phyloP scores from a whole-genome alignment of 441 rosid genomes.

The Eutrema salsugineum region DNA sequence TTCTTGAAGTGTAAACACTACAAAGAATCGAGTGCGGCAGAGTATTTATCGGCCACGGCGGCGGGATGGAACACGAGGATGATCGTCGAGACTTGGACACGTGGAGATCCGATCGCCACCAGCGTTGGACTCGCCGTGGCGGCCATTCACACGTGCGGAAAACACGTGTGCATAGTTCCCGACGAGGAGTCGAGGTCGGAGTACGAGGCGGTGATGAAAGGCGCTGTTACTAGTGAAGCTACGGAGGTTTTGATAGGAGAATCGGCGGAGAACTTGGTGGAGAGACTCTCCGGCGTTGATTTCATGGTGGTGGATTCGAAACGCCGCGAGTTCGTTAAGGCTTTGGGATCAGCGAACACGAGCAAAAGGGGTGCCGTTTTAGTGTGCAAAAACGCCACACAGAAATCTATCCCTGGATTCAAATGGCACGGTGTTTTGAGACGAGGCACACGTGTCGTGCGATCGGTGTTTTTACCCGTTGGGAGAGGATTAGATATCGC shows the following conservation, averaged over 20 bases:
- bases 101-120: slow-evolving; percentile 53
- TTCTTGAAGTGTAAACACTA: slow-evolving; percentile 36
- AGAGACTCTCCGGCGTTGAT: slow-evolving; percentile 48
- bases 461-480: slow-evolving; percentile 57
- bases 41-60: slow-evolving; percentile 77
- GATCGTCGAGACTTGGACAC: slow-evolving; percentile 68
- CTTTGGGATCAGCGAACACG: slow-evolving; percentile 40
- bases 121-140: slow-evolving; percentile 70
- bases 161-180: slow-evolving; percentile 70
- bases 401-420: slow-evolving; percentile 34
- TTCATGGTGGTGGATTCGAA: slow-evolving; percentile 69
- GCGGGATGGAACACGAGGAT: slow-evolving; percentile 81
- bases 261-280: slow-evolving; percentile 44
- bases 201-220: slow-evolving; percentile 41
- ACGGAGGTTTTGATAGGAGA: slow-evolving; percentile 42
- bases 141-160: slow-evolving; percentile 54
- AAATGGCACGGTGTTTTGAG: slow-evolving; percentile 45
- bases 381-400: slow-evolving; percentile 56
- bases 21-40: slow-evolving; percentile 59
- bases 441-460: slow-evolving; percentile 49
- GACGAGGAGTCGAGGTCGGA: slow-evolving; percentile 57
- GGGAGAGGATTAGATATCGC: slow-evolving; percentile 68
- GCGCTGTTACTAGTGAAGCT: slow-evolving; percentile 19
- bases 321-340: slow-evolving; percentile 47
- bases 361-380: slow-evolving; percentile 61